phyloP scores from a whole-genome alignment of 208 protist genomes.

The Trypanosoma cruzi region DNA sequence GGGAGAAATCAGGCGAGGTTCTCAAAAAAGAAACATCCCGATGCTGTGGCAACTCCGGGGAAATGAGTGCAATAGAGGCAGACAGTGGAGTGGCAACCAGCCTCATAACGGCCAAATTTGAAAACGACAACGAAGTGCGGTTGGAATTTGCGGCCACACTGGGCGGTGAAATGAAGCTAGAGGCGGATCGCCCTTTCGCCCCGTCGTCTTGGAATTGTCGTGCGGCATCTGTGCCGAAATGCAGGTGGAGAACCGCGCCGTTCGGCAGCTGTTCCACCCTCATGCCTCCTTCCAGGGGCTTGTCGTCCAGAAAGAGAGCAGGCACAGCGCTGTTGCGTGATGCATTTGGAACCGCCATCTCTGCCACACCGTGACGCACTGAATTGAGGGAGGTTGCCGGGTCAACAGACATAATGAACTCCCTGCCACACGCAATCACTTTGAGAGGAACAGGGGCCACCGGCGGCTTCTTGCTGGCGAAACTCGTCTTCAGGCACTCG shows the following conservation, averaged over 20 bases:
- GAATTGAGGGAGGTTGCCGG: constrained; percentile 33
- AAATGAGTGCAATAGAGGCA: neutral
- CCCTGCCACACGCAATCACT: constrained; percentile 37
- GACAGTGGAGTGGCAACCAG: neutral
- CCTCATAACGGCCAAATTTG: neutral
- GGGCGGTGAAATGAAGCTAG: neutral
- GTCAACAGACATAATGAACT: constrained; percentile 45
- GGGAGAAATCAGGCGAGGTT: neutral
- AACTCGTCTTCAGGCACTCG: neutral
- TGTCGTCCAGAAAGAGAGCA: constrained; percentile 47
- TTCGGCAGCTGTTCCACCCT: constrained; percentile 37
- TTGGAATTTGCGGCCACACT: neutral
- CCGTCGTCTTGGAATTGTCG: neutral
- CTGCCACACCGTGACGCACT: constrained; percentile 49
- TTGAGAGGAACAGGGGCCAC: neutral
- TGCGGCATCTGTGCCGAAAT: constrained; percentile 32
- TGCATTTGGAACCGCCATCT: constrained; percentile 37
- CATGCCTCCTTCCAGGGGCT: constrained; percentile 32
- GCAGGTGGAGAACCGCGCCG: constrained; percentile 50
- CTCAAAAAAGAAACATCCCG: neutral
- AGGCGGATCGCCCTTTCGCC: neutral
- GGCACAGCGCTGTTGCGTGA: constrained; percentile 28
- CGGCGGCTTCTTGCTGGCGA: neutral
- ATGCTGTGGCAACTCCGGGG: neutral
- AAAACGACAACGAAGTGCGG: neutral